phyloP scores from a whole-genome alignment of 805 yeast genomes.

The Cyberlindnera samutprakarnensis region DNA sequence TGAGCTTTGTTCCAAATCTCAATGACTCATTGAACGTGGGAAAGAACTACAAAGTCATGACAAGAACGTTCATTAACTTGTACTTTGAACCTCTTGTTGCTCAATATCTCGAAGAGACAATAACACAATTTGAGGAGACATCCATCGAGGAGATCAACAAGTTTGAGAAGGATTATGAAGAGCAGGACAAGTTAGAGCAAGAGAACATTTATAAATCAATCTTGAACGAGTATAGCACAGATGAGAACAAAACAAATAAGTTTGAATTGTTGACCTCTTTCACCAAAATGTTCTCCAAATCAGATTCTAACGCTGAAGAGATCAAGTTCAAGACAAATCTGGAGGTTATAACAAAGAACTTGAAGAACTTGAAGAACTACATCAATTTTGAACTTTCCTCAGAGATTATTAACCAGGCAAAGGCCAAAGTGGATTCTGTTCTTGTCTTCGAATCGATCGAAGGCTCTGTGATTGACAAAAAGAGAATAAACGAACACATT shows the following conservation, averaged over 20 bases:
- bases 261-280: constrained; percentile 58
- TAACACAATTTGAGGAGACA: constrained; percentile 23
- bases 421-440: constrained; percentile 53
- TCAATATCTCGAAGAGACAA: constrained; percentile 26
- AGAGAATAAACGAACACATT: constrained; percentile 28
- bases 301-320: constrained; percentile 26
- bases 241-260: constrained; percentile 28
- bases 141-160: constrained; percentile 20
- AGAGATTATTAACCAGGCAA: constrained; percentile 61
- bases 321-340: constrained; percentile 71
- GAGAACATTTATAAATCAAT: constrained; percentile 32
- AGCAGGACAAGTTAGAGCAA: constrained; percentile 32
- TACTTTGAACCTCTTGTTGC: constrained; percentile 29
- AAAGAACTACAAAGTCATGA: constrained; percentile 22
- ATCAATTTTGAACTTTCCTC: constrained; percentile 78
- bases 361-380: constrained; percentile 67
- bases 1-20: constrained; percentile 28
- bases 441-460: constrained; percentile 28
- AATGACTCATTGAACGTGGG: constrained; percentile 30
- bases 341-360: constrained; percentile 65
- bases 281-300: constrained; percentile 48
- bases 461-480: constrained; percentile 23
- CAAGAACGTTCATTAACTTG: constrained; percentile 28
- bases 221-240: constrained; percentile 31
- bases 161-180: constrained; percentile 20